Conservation (phyloP, 169 alveolate genomes). For the Plasmodium cynomolgi region DNA sequence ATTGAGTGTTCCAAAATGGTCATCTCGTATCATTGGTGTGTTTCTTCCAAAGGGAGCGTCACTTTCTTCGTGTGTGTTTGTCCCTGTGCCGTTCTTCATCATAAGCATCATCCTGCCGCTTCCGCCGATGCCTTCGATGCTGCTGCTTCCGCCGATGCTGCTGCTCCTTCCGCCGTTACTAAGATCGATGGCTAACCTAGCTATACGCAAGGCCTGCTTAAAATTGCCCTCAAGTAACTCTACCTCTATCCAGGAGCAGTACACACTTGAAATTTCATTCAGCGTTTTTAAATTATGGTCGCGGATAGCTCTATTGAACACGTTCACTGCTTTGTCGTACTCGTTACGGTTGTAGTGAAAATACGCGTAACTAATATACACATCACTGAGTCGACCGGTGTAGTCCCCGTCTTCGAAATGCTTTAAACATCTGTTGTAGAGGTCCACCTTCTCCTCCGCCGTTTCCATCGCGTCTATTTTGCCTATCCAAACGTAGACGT, state of each 20-base stretch:
- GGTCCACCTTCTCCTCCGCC: slow-evolving; percentile 19
- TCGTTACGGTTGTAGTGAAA: slow-evolving; percentile 19
- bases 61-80: background rate
- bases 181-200: slow-evolving; percentile 30
- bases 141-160: no score
- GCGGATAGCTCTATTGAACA: slow-evolving; percentile 22
- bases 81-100: background rate
- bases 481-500: slow-evolving; percentile 60
- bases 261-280: slow-evolving; percentile 46
- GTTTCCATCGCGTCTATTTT: slow-evolving; percentile 39
- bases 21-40: no score
- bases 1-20: background rate
- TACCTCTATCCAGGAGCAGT: slow-evolving; percentile 61
- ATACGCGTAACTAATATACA: slow-evolving; percentile 66
- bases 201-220: slow-evolving; percentile 44
- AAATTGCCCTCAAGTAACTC: slow-evolving; percentile 44
- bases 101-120: no score
- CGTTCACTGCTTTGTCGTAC: slow-evolving; percentile 19
- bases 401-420: slow-evolving; percentile 35
- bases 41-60: background rate
- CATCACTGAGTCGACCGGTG: slow-evolving; percentile 45
- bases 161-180: background rate
- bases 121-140: no score
- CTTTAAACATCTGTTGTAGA: slow-evolving; percentile 33
- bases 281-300: slow-evolving; percentile 10